These are phyloP conservation scores for Verticillium klebahnii DNA, from an alignment of 2,329 filamentous ascomycete genomes.

Conservation along the genomic window DNA sequence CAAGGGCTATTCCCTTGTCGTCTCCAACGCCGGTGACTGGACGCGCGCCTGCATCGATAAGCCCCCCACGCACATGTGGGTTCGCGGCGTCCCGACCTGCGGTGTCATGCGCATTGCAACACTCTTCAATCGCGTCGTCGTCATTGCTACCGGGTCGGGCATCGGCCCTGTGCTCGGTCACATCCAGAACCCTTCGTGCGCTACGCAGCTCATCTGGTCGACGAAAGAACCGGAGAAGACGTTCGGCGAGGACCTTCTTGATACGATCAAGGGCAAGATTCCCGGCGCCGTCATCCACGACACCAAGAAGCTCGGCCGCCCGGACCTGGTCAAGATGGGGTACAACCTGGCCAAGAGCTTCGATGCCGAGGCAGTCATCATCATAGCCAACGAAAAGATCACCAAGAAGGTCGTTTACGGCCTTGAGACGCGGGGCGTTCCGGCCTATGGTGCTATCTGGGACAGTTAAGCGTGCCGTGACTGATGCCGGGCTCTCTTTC, in stretches of 20 bases:
- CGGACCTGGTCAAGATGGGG: constrained; percentile 47
- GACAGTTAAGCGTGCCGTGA: constrained; percentile 37
- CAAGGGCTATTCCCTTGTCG: constrained; percentile 60
- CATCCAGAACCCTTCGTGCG: constrained; percentile 38
- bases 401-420: constrained; percentile 66
- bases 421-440: constrained; percentile 60
- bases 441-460: constrained; percentile 71
- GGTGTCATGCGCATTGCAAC: constrained; percentile 65
- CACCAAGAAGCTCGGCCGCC: constrained; percentile 53
- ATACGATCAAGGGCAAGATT: constrained; percentile 52
- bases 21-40: constrained; percentile 75
- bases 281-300: constrained; percentile 63
- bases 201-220: constrained; percentile 64
- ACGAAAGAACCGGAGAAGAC: constrained; percentile 57
- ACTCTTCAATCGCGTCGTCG: constrained; percentile 59
- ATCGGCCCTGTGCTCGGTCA: constrained; percentile 63
- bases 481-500: not conserved
- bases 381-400: constrained; percentile 66
- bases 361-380: constrained; percentile 63
- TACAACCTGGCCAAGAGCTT: constrained; percentile 52
- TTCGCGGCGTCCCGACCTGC: constrained; percentile 61
- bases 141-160: constrained; percentile 69
- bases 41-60: constrained; percentile 58
- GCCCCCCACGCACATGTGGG: constrained; percentile 60
- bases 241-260: constrained; percentile 54